Conservation (phyloP, 2,329 filamentous ascomycete species). For the Scleromitrula shiraiana region DNA sequence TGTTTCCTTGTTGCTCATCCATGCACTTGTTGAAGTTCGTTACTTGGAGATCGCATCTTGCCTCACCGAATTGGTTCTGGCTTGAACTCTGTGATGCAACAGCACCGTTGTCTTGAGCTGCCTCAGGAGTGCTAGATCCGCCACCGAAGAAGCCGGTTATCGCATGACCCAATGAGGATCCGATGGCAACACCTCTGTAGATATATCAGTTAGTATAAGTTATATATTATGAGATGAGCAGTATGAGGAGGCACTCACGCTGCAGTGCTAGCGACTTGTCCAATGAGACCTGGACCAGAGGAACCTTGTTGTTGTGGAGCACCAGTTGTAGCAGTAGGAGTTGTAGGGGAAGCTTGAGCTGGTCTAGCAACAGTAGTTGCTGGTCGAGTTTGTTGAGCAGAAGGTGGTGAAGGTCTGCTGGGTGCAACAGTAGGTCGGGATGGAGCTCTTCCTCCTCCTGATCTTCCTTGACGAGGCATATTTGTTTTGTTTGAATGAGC, state of each 20-base stretch:
- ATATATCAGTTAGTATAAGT: slow-evolving; percentile 21
- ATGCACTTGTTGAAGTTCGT: slow-evolving; percentile 90
- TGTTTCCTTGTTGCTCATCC: slow-evolving; percentile 88
- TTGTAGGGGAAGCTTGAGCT: slow-evolving; percentile 43
- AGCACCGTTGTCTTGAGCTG: slow-evolving; percentile 40
- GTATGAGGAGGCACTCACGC: slow-evolving; percentile 56
- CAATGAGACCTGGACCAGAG: slow-evolving; percentile 78
- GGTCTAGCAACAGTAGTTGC: slow-evolving; percentile 59
- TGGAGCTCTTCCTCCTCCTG: slow-evolving; percentile 48
- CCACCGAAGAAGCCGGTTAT: slow-evolving; percentile 83
- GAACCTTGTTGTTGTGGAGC: slow-evolving; percentile 35
- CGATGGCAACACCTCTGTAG: slow-evolving; percentile 85
- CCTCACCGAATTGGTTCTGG: slow-evolving; percentile 47
- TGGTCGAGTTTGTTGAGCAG: slow-evolving; percentile 58
- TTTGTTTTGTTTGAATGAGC: slow-evolving; percentile 27
- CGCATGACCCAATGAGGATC: slow-evolving; percentile 90
- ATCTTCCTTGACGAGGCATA: slow-evolving; percentile 74
- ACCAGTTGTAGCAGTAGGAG: slow-evolving; percentile 40
- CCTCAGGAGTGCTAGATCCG: slow-evolving; percentile 51
- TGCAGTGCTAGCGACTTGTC: slow-evolving; percentile 95
- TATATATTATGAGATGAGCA: neutral
- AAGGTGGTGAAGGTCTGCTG: slow-evolving; percentile 40
- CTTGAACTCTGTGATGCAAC: slow-evolving; percentile 44
- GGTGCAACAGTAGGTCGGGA: slow-evolving; percentile 52
- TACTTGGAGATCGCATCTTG: slow-evolving; percentile 72